These are phyloP conservation scores for Clonostachys solani DNA, from an alignment of 2,329 filamentous ascomycete genomes.

Conservation along the genomic window DNA sequence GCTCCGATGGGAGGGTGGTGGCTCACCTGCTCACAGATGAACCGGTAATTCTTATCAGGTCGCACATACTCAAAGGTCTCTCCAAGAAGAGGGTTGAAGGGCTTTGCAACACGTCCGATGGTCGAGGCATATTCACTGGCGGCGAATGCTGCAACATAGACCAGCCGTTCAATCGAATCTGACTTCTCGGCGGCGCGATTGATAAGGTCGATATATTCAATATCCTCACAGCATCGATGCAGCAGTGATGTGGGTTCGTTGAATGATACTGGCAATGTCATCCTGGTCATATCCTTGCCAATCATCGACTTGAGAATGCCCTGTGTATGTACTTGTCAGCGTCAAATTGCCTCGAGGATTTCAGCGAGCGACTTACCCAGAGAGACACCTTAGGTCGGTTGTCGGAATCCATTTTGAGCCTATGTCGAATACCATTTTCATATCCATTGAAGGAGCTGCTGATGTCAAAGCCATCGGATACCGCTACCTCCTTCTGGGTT, in stretches of 20 bases:
- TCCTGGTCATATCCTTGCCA: conserved; percentile 99
- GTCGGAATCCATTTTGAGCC: conserved; percentile 85
- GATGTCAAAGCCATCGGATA: conserved; percentile 55
- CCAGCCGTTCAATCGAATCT: conserved; percentile 86
- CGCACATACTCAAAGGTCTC: conserved; percentile 96
- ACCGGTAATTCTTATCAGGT: conserved; percentile 95
- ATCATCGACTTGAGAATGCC: conserved; percentile 99
- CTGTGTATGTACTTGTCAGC: conserved; percentile 38
- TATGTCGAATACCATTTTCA: conserved; percentile 77
- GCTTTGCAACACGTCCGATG: conserved; percentile 93
- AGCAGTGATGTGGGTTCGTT: conserved; percentile 96
- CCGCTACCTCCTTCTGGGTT: conserved; percentile 32
- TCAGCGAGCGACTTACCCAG: conserved; percentile 63
- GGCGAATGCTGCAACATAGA: conserved; percentile 94
- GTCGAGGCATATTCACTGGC: conserved; percentile 96
- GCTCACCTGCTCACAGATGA: conserved; percentile 97
- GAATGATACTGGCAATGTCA: conserved; percentile 97
- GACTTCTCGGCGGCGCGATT: conserved; percentile 80
- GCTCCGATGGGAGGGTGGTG: conserved; percentile 95
- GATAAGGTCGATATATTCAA: conserved; percentile 94
- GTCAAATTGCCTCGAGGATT: background rate
- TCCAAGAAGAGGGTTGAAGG: conserved; percentile 93
- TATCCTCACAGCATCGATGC: conserved; percentile 92
- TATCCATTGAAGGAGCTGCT: conserved; percentile 81
- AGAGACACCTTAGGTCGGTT: conserved; percentile 90